Base-by-base conservation (phyloP, 441 rosid genomes). In the Sinapis alba region DNA sequence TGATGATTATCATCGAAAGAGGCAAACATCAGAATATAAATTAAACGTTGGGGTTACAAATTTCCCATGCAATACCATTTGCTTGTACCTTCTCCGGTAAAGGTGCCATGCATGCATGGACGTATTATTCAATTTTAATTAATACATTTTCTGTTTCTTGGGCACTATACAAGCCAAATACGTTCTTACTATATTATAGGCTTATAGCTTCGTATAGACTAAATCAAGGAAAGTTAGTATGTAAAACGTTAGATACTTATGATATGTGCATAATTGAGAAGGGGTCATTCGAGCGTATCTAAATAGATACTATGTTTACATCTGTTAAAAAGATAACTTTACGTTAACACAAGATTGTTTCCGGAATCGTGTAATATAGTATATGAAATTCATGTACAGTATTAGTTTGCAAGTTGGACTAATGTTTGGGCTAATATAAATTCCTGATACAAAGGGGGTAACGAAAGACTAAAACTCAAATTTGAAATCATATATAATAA, bases 81-180 rank as follows among this genome's bases (percentile, higher is more conserved):
- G 50, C 77, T 66, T 24, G 68, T 86, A 88, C 90, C 86, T 82
- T 76, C 79, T 81, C 85, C 20, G 86, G 76, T 56, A 77, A 79
- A 20, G 77, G 94, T 68, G 89, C 72, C 94, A 84, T 80, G 89
- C 91, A 83, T 64, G 79, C 51, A 83, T 82, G 80, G 64, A 77
- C 59, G 68, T 65, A 47, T 50, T 71, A 24, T 47, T 65, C 19
- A 60, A 23, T 65, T 65, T 77, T 16, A 65, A 47, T 32, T 32
- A 32, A 32, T 65, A 28, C 18, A 57, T 38, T 18, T 19, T 9
- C 24, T 36, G 58, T 36, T 69, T 43, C 45, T 63, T 47, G 74
- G 26, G 65, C 69, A 62, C 69, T 62, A 30, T 30, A 61, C 30
- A 19, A 68, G 45, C 45, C 68, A 68, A 61, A 68, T 26, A 51